Evolutionary conservation across 306 rosid genomes (phyloP).

Genomic region (Pachyrhizus erosus): DNA sequence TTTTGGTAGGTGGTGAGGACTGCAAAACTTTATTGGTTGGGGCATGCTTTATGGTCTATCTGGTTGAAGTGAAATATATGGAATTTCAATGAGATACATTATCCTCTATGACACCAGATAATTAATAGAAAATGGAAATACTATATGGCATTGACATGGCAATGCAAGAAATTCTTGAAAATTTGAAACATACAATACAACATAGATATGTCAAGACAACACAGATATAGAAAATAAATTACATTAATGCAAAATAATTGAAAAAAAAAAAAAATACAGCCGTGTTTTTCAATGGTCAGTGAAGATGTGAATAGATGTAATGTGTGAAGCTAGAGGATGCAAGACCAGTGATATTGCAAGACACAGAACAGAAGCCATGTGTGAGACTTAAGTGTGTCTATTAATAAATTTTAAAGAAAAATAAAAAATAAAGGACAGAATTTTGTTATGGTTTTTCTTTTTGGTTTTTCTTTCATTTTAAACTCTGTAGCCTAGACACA

Average conservation of each 20-base stretch:
- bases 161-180: background rate
- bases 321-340: background rate
- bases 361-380: background rate
- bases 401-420: background rate
- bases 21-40: too few relatives aligned
- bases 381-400: background rate
- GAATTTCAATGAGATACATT: conserved; percentile 18
- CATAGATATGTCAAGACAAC: background rate
- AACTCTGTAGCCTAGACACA: background rate
- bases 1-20: too few relatives aligned
- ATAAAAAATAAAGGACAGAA: too few relatives aligned
- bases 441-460: background rate
- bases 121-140: background rate
- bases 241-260: background rate
- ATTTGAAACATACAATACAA: background rate
- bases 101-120: background rate
- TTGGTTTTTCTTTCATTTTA: conserved; percentile 1
- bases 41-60: background rate
- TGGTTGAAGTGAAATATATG: conserved; percentile 16
- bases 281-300: background rate
- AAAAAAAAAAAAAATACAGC: background rate
- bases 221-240: background rate
- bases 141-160: background rate
- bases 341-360: background rate
- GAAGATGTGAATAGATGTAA: background rate